Conservation (phyloP, 2,329 filamentous ascomycete species). For the Fusarium sp. region DNA sequence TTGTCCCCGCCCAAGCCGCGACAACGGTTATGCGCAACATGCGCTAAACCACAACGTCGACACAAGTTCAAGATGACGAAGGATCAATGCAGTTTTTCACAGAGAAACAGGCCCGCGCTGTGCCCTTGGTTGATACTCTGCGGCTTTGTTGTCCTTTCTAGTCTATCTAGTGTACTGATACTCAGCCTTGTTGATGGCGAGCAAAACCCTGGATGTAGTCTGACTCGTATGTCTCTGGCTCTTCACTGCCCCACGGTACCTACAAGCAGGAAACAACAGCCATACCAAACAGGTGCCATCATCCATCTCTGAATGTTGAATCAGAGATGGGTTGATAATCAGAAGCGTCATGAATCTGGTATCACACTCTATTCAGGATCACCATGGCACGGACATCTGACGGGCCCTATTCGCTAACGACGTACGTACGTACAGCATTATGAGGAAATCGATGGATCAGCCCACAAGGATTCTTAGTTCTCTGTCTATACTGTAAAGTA, state of each 20-base stretch:
- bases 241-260: background rate
- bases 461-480: conserved; percentile 2
- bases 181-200: conserved; percentile 26
- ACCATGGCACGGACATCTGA: conserved; percentile 4
- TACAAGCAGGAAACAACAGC: background rate
- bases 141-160: conserved; percentile 14
- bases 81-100: conserved; percentile 55
- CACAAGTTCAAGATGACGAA: conserved; percentile 58
- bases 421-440: background rate
- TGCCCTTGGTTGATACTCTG: conserved; percentile 27
- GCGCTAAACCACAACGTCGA: conserved; percentile 61
- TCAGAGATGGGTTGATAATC: background rate
- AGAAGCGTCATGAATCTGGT: background rate
- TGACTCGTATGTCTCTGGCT: background rate
- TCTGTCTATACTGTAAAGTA: background rate
- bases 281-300: background rate
- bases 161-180: background rate
- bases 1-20: conserved; percentile 50
- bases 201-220: conserved; percentile 8
- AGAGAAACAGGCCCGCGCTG: conserved; percentile 48
- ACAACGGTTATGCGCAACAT: conserved; percentile 66
- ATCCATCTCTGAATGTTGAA: background rate
- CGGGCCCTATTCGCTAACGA: background rate
- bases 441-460: conserved; percentile 5
- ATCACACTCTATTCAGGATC: background rate